Percentiles rank a stretch among this genome's conserved stretches.
Conservation (phyloP, 2,329 filamentous ascomycete genomes). For the Pestalotiopsis sp. region DNA sequence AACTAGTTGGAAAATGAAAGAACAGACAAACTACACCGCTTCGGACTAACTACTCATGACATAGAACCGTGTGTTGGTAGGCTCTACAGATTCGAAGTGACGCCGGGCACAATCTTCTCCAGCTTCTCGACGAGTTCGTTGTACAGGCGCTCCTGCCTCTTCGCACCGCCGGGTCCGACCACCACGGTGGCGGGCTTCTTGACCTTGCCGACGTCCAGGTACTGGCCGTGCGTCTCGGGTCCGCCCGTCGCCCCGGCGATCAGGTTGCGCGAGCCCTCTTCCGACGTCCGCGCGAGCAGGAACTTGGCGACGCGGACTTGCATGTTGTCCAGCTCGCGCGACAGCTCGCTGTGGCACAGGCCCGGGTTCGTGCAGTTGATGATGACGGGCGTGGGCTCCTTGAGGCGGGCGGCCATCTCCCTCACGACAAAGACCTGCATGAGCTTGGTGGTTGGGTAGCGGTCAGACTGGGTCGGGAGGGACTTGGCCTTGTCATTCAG, state of each 20-base stretch:
- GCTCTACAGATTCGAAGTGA: too few relatives aligned
- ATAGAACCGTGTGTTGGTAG: too few relatives aligned
- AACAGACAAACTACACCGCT: too few relatives aligned
- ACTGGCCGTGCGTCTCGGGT: not conserved
- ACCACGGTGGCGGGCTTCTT: too few relatives aligned
- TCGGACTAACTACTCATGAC: too few relatives aligned
- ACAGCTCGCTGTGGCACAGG: not conserved
- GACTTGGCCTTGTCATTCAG: not conserved
- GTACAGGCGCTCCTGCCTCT: too few relatives aligned
- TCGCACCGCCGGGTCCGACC: too few relatives aligned
- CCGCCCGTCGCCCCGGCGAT: not conserved
- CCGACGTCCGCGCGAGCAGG: not conserved
- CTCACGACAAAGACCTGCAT: not conserved
- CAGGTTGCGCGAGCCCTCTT: not conserved
- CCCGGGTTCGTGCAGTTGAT: not conserved
- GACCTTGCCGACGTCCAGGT: not conserved
- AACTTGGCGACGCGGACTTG: not conserved
- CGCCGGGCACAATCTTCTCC: too few relatives aligned
- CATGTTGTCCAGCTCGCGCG: not conserved
- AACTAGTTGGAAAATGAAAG: too few relatives aligned
- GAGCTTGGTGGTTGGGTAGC: not conserved
- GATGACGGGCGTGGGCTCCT: not conserved
- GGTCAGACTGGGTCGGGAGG: not conserved
- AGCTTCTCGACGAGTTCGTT: too few relatives aligned
- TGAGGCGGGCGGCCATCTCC: not conserved